Evolutionary conservation across 2,329 filamentous ascomycete species (phyloP).

Genomic region (Sclerotinia sclerotiorum): DNA sequence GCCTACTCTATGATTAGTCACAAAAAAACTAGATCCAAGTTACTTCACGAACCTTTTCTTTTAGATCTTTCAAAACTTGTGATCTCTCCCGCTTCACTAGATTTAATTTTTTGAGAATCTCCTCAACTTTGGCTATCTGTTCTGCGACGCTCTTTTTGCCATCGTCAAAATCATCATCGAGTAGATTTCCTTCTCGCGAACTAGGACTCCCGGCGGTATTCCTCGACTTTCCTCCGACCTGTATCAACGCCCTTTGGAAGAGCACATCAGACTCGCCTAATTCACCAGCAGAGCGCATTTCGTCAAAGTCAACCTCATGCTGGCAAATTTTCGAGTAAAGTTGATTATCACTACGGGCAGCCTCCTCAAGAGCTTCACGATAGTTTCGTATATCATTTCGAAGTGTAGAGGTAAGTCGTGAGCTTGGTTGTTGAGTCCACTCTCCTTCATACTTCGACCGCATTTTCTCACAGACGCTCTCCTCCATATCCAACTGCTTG

Average conservation of each 20-base stretch:
- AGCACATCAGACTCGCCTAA: slow-evolving; percentile 83
- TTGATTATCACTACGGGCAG: slow-evolving; percentile 80
- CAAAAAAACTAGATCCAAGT: not conserved
- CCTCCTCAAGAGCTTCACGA: slow-evolving; percentile 84
- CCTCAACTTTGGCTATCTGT: slow-evolving; percentile 86
- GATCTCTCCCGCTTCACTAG: slow-evolving; percentile 87
- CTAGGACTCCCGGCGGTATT: slow-evolving; percentile 58
- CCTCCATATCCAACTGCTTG: slow-evolving; percentile 93
- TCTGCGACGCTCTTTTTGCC: slow-evolving; percentile 77
- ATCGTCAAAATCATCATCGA: slow-evolving; percentile 92
- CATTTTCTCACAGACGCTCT: slow-evolving; percentile 99
- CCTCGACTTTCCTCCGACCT: slow-evolving; percentile 64
- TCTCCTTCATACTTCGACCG: slow-evolving; percentile 92
- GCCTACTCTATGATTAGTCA: slow-evolving; percentile 55
- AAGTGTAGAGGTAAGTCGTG: slow-evolving; percentile 81
- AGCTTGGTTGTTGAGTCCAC: slow-evolving; percentile 97
- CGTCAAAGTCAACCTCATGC: slow-evolving; percentile 85
- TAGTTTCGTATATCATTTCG: slow-evolving; percentile 86
- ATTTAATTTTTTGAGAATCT: slow-evolving; percentile 85
- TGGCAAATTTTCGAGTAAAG: slow-evolving; percentile 81
- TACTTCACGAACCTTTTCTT: slow-evolving; percentile 80
- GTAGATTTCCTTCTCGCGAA: slow-evolving; percentile 66
- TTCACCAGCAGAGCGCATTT: slow-evolving; percentile 89
- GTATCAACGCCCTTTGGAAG: slow-evolving; percentile 83
- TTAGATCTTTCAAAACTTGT: slow-evolving; percentile 93